A percentile compares a stretch with the other conserved stretches of the same genome.
phyloP scores from a whole-genome alignment of 2,329 filamentous ascomycete species.

The Stagonosporopsis tanaceti region DNA sequence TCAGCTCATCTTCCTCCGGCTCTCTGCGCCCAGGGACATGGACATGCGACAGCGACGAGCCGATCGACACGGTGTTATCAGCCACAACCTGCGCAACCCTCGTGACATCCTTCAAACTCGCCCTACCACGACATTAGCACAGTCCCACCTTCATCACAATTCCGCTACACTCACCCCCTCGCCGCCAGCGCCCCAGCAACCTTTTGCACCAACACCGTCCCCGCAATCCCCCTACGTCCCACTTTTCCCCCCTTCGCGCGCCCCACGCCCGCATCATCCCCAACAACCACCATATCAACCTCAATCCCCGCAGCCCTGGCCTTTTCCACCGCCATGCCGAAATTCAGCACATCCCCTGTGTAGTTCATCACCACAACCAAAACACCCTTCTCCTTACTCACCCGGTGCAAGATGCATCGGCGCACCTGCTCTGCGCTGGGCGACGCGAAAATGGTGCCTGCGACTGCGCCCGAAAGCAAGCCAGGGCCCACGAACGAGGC shows the following conservation, averaged over 20 bases:
- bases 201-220: constrained; percentile 91
- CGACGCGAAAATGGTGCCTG: constrained; percentile 86
- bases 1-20: constrained; percentile 65
- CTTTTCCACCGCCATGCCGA: constrained; percentile 93
- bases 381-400: constrained; percentile 76
- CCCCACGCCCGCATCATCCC: constrained; percentile 91
- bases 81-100: constrained; percentile 75
- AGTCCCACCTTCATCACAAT: not conserved
- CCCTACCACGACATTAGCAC: constrained; percentile 39
- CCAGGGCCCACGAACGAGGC: constrained; percentile 84
- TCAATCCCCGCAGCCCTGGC: constrained; percentile 78
- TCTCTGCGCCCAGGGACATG: constrained; percentile 83
- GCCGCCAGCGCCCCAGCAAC: constrained; percentile 85
- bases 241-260: constrained; percentile 86
- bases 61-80: constrained; percentile 82
- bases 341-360: constrained; percentile 80
- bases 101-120: constrained; percentile 72
- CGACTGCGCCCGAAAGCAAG: constrained; percentile 80
- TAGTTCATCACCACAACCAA: constrained; percentile 97
- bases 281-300: constrained; percentile 90
- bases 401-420: constrained; percentile 74
- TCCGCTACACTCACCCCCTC: constrained; percentile 60
- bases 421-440: constrained; percentile 85
- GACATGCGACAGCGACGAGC: constrained; percentile 87
- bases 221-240: constrained; percentile 87